Base-by-base conservation (phyloP, 2,329 filamentous ascomycete genomes). In the Phialophora chinensis region DNA sequence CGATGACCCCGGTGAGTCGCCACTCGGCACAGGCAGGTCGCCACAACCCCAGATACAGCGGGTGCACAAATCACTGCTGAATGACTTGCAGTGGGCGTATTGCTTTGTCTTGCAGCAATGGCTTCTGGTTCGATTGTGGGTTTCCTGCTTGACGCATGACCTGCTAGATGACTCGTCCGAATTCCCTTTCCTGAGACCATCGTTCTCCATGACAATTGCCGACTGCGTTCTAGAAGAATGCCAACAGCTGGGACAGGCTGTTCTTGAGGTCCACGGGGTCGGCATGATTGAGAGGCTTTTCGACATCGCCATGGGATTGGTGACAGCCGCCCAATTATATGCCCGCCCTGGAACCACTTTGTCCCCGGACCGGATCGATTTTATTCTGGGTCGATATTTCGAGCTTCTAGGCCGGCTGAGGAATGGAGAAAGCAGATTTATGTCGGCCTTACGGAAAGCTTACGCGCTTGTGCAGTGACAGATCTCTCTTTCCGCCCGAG, bases 51-150 rank as follows among this genome's bases (percentile, higher is more conserved):
- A 33, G 27, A 63, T 29, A 29, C 33, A 12, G 2, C n/a, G n/a
- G 4, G 10, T 29, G 3, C 6, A 29, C n/a, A 27, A 47, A 31
- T 35, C 23, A 49, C 60, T 4, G 10, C 57, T 63, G 50, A 63
- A 38, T 10, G 60, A 57, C 11, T n/a, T 47, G 35, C 60, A 57
- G 38, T 63, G 60, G 60, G 60, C 50, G 12, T 50, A 63, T 38
- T 63, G 60, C 60, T 63, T 42, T 11, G 38, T 63, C 12, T 33
- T 57, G n/a, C 60, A 57, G 35, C 60, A 63, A 47, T 63, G 60
- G 60, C 52, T 63, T 14, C 35, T 63, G 42, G 38, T 63, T n/a
- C n/a, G 60, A 33, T 23, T 63, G 14, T 57, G 60, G 60, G 29
- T 31, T 11, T 29, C 60, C 35, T 63, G 60, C 53, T 55, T 63